Base-by-base conservation (phyloP, 2,329 filamentous ascomycete genomes). In the Scedosporium dehoogii region DNA sequence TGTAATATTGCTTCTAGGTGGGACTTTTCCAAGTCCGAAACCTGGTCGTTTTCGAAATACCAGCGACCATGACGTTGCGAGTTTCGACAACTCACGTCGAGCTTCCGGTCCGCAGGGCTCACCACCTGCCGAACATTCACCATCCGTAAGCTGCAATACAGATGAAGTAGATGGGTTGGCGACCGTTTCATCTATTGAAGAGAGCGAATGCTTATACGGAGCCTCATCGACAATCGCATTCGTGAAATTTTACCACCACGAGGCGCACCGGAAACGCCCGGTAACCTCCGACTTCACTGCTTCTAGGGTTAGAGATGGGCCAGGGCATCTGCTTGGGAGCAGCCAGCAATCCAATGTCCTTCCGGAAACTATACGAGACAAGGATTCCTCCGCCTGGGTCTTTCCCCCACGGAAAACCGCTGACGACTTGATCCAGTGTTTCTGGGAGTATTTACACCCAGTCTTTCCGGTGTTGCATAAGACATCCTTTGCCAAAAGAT, bases 401-500 rank as follows among this genome's bases (percentile, higher is more conserved):
- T 51, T 51, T 7, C 59, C 59, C 7, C 25, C 59, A 3, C 59
- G 59, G 23, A 42, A 55, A 41, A 55, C 59, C 2, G 65, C 65
- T 0, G 65, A 66, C 44, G 48, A 58, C 46, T 29, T 63, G 3
- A n/a, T 62, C 41, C 48, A 27, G 27, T 65, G 62, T 21, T 66
- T 63, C 51, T 66, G 63, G 65, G 63, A 66, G 3, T 66, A 63
- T n/a, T 55, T 66, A n/a, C 66, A 67, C 38, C 62, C 65, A 0
- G 62, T 67, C 3, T 67, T 65, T n/a, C 66, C 66, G 0, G 62
- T 67, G 0, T 55, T 67, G 0, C 65, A 67, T 27, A 46, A 63
- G 14, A 51, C 61, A 1, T 62, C 62, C 1, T 68, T 67, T 23
- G 46, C 63, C 4, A 44, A 61, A 1, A 62, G 61, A 53, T 67